These are phyloP conservation scores for Tuber aestivum DNA, from an alignment of 495 filamentous ascomycete species.

Conservation along the genomic window DNA sequence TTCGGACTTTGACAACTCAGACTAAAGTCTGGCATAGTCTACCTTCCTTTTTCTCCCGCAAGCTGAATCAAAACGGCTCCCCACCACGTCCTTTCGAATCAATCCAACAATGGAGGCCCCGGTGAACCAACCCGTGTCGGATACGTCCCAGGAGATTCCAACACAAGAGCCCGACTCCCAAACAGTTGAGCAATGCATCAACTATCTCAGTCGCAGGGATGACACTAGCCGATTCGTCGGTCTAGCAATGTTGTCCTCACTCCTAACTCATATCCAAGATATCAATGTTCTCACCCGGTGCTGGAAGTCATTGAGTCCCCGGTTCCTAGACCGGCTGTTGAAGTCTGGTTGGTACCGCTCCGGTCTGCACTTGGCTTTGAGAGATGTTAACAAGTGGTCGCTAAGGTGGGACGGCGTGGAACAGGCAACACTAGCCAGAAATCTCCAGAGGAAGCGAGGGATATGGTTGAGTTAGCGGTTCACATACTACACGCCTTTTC, in stretches of 20 bases:
- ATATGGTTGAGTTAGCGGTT: conserved; percentile 59
- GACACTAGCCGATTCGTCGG: conserved; percentile 63
- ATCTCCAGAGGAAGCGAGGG: conserved; percentile 46
- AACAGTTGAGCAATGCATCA: conserved; percentile 31
- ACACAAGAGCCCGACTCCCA: conserved; percentile 18
- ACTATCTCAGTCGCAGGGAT: conserved; percentile 52
- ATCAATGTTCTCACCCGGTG: conserved; percentile 44
- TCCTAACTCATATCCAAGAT: conserved; percentile 53
- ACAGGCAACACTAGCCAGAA: conserved; percentile 43
- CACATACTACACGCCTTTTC: conserved; percentile 57
- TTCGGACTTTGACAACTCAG: not conserved
- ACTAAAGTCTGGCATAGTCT: not conserved
- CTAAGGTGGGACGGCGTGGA: conserved; percentile 10
- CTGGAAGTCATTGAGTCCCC: conserved; percentile 55
- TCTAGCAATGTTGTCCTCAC: conserved; percentile 56
- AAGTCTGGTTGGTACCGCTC: conserved; percentile 44
- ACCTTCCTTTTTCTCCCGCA: not conserved
- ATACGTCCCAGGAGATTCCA: not conserved
- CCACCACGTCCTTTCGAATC: conserved; percentile 5
- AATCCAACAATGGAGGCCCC: conserved; percentile 11
- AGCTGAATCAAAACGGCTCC: not conserved
- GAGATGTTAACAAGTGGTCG: not conserved
- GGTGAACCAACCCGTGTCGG: not conserved
- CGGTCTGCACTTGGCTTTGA: not conserved
- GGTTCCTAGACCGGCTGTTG: conserved; percentile 57